These are phyloP conservation scores for Colletotrichum sp. DNA, from an alignment of 2,329 filamentous ascomycete species.

Conservation along the genomic window DNA sequence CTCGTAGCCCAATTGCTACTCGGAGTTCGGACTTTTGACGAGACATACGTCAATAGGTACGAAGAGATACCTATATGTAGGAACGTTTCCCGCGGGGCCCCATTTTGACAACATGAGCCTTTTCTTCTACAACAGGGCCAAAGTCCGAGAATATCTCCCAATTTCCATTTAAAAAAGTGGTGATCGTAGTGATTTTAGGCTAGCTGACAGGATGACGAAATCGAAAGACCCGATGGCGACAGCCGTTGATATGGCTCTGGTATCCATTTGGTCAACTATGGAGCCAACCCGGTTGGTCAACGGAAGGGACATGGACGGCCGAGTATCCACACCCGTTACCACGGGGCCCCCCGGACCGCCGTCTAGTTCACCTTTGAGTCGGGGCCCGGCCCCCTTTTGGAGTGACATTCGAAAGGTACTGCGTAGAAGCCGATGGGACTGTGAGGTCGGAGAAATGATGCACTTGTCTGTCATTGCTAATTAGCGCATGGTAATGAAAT, in stretches of 20 bases:
- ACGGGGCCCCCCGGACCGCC: neutral
- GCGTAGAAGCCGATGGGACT: neutral
- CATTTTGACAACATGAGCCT: neutral
- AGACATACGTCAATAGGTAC: neutral
- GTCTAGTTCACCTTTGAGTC: neutral
- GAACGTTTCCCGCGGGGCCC: neutral
- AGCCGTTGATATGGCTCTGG: neutral
- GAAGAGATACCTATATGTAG: neutral
- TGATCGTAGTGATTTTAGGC: neutral
- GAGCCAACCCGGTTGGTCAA: constrained; percentile 7
- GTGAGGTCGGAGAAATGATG: neutral
- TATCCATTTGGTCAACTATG: neutral
- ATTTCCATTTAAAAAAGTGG: neutral
- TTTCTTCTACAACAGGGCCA: neutral
- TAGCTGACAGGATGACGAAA: constrained; percentile 2
- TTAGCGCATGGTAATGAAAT: neutral
- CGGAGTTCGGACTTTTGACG: neutral
- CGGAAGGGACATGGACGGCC: neutral
- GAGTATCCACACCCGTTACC: neutral
- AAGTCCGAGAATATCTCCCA: neutral
- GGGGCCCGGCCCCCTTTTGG: neutral
- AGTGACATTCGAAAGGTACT: neutral
- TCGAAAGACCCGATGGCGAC: constrained; percentile 8
- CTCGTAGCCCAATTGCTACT: neutral
- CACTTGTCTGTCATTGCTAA: neutral